These are phyloP conservation scores for Bolboschoenus planiculmis DNA, from an alignment of 176 grass and related monocot species.

Conservation along the genomic window DNA sequence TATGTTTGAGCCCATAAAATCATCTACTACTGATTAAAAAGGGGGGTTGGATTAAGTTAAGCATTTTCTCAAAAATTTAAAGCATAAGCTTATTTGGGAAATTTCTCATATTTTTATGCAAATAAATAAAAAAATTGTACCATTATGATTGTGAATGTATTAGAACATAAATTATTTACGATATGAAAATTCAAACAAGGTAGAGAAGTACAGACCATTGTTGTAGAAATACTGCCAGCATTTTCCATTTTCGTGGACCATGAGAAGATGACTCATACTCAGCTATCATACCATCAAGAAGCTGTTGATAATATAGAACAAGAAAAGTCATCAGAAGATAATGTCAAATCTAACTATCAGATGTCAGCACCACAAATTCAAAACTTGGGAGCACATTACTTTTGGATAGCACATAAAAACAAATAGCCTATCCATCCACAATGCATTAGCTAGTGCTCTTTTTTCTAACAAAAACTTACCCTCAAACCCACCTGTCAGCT, in stretches of 20 bases:
- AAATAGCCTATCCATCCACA: not conserved
- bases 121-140: not conserved
- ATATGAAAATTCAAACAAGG: conserved; percentile 8
- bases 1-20: not conserved
- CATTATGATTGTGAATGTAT: not conserved
- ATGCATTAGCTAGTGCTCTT: not conserved
- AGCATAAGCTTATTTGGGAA: not conserved
- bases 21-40: not conserved
- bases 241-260: conserved; percentile 83
- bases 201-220: conserved; percentile 49
- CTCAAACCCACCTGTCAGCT: not conserved
- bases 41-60: not conserved
- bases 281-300: conserved; percentile 55
- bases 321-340: conserved; percentile 8
- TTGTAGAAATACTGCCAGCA: conserved; percentile 58
- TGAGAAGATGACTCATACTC: conserved; percentile 72
- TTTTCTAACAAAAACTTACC: not conserved
- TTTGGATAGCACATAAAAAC: not conserved
- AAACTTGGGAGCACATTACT: not conserved
- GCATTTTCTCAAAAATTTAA: not conserved
- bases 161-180: conserved; percentile 1
- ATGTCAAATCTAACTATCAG: conserved; percentile 1
- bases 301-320: conserved; percentile 35
- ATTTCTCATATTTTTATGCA: not conserved
- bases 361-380: not conserved